phyloP scores from a whole-genome alignment of 2,329 filamentous ascomycete genomes.

The Leptographium flavum region DNA sequence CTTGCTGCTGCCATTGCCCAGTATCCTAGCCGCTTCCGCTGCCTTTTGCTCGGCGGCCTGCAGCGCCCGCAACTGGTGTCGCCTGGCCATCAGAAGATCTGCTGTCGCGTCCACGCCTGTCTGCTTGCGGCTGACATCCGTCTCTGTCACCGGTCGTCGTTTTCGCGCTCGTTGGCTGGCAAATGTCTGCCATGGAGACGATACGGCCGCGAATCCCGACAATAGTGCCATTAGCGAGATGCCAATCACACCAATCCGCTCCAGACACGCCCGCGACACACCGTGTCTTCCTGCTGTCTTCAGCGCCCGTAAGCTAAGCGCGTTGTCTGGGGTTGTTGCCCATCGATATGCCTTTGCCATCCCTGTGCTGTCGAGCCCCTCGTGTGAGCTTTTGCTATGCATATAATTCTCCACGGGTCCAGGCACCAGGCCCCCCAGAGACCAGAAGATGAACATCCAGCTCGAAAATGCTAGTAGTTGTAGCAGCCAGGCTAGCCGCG shows the following conservation, averaged over 20 bases:
- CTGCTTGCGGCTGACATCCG: conserved; percentile 63
- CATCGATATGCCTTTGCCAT: conserved; percentile 15
- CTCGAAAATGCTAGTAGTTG: conserved; percentile 45
- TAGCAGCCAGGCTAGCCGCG: conserved; percentile 48
- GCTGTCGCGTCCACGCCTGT: conserved; percentile 64
- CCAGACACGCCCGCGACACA: conserved; percentile 40
- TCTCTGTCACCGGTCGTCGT: conserved; percentile 51
- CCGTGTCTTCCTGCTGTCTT: conserved; percentile 8
- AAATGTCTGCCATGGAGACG: conserved; percentile 74
- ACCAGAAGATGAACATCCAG: conserved; percentile 70
- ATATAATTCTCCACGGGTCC: conserved; percentile 12
- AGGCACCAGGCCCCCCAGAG: conserved; percentile 46
- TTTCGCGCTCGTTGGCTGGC: conserved; percentile 35
- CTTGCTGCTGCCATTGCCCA: conserved; percentile 5
- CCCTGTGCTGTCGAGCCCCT: conserved; percentile 19
- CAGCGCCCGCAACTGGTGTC: conserved; percentile 54
- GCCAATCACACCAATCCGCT: conserved; percentile 69
- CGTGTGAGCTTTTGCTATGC: conserved; percentile 12
- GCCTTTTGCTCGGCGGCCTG: conserved; percentile 25
- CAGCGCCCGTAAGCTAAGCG: conserved; percentile 2
- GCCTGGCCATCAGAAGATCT: conserved; percentile 66
- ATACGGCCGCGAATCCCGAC: conserved; percentile 83
- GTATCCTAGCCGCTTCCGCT: neutral
- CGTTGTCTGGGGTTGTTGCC: neutral
- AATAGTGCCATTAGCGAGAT: conserved; percentile 76